These are phyloP conservation scores for Colletotrichum endophyticum DNA, from an alignment of 2,329 filamentous ascomycete genomes.

Conservation along the genomic window DNA sequence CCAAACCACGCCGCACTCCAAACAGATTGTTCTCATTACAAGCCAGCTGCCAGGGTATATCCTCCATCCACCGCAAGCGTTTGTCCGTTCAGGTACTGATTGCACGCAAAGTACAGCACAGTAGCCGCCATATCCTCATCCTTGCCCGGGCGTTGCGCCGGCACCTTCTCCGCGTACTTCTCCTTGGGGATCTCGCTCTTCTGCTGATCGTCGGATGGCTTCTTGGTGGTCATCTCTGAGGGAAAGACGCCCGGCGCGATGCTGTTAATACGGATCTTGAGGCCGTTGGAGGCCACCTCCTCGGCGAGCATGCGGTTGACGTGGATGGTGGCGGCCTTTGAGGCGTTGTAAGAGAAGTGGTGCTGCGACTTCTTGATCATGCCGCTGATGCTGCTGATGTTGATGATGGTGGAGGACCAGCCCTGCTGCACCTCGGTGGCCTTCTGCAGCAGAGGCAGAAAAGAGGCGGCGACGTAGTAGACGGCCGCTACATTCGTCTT, in stretches of 20 bases:
- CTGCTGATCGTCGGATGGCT: constrained; percentile 46
- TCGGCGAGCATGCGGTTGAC: constrained; percentile 67
- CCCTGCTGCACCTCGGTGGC: constrained; percentile 44
- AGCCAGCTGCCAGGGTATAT: constrained; percentile 43
- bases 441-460: constrained; percentile 66
- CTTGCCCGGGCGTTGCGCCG: constrained; percentile 69
- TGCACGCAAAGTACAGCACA: constrained; percentile 59
- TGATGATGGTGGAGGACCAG: constrained; percentile 67
- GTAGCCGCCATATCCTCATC: constrained; percentile 74
- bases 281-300: constrained; percentile 61
- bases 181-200: constrained; percentile 65
- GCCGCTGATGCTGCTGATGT: constrained; percentile 72
- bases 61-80: constrained; percentile 49
- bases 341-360: constrained; percentile 69
- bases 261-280: constrained; percentile 72
- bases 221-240: constrained; percentile 72
- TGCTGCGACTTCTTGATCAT: constrained; percentile 67
- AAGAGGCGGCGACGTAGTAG: constrained; percentile 68
- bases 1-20: not conserved
- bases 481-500: constrained; percentile 76
- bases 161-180: constrained; percentile 64
- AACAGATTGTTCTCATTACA: constrained; percentile 16
- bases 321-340: constrained; percentile 69
- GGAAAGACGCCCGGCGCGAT: constrained; percentile 76
- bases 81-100: constrained; percentile 51